Evolutionary conservation across 192 early-diverging fungal species (phyloP).

Genomic region (Backusella luteola): DNA sequence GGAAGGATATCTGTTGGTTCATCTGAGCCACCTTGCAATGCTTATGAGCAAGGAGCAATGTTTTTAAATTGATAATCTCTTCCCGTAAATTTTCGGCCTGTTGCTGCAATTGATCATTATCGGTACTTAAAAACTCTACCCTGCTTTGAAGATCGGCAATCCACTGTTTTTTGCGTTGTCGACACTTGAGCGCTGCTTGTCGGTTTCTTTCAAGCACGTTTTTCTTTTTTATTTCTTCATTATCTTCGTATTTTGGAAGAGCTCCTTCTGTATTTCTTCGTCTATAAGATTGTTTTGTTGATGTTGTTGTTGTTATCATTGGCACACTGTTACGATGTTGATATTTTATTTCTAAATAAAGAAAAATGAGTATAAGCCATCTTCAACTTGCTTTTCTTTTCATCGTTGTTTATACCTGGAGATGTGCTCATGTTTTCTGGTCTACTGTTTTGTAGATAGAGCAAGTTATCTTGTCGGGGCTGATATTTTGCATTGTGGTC

Average conservation of each 20-base stretch:
- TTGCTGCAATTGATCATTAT: not conserved
- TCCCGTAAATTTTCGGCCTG: not conserved
- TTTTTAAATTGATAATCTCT: conserved; percentile 8
- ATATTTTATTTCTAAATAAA: not conserved
- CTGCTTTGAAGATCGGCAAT: conserved; percentile 11
- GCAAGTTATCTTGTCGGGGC: not conserved
- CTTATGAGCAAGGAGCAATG: not conserved
- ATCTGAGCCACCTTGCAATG: conserved; percentile 19
- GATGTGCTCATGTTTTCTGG: not conserved
- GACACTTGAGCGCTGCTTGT: conserved; percentile 7
- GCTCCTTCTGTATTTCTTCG: not conserved
- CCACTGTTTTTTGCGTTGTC: conserved; percentile 12
- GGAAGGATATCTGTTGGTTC: conserved; percentile 29
- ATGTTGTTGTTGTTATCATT: not conserved
- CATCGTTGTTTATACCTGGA: not conserved
- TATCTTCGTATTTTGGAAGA: not conserved
- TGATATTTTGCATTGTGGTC: not conserved
- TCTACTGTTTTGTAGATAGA: not conserved
- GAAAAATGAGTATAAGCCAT: not conserved
- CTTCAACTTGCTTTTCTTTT: not conserved
- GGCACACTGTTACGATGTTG: not conserved
- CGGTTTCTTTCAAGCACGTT: conserved; percentile 14
- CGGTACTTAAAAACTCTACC: not conserved
- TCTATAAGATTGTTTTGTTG: not conserved
- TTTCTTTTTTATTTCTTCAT: not conserved